Conservation (phyloP, 139 green algal genomes). For the Ulvella scutata region DNA sequence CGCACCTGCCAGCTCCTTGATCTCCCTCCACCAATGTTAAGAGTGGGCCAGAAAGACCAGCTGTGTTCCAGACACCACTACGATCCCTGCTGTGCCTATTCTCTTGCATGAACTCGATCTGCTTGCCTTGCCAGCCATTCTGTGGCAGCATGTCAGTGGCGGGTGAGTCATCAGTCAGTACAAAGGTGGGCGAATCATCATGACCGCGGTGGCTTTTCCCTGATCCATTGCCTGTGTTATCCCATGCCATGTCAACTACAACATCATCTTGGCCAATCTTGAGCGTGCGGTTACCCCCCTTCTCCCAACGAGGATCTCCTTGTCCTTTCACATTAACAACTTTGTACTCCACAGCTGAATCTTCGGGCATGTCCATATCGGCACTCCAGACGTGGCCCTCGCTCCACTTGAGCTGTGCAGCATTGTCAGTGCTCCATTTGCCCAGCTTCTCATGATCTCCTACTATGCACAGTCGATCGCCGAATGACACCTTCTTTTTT, state of each 20-base stretch:
- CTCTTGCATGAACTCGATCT: conserved; percentile 55
- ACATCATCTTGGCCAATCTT: not conserved
- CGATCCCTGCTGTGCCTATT: conserved; percentile 56
- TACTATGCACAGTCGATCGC: conserved; percentile 17
- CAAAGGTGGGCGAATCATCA: not conserved
- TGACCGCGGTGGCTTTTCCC: not conserved
- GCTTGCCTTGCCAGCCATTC: conserved; percentile 24
- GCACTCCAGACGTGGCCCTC: conserved; percentile 48
- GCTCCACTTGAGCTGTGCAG: conserved; percentile 28
- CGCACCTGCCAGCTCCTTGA: conserved; percentile 27
- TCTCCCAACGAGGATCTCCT: conserved; percentile 4
- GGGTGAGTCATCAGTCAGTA: not conserved
- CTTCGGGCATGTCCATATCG: conserved; percentile 21
- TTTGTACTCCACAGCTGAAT: conserved; percentile 42
- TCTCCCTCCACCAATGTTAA: conserved; percentile 54
- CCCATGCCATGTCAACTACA: not conserved
- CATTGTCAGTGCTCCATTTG: conserved; percentile 26
- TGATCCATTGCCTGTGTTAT: not conserved
- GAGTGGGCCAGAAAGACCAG: conserved; percentile 30
- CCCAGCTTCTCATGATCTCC: conserved; percentile 18
- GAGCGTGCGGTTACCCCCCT: not conserved
- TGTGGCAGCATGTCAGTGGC: conserved; percentile 9
- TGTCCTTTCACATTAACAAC: conserved; percentile 8
- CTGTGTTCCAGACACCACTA: conserved; percentile 42
- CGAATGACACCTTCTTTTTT: conserved; percentile 15